Conservation (phyloP, 192 early-diverging fungal species). For the Backusella tarrabulga region DNA sequence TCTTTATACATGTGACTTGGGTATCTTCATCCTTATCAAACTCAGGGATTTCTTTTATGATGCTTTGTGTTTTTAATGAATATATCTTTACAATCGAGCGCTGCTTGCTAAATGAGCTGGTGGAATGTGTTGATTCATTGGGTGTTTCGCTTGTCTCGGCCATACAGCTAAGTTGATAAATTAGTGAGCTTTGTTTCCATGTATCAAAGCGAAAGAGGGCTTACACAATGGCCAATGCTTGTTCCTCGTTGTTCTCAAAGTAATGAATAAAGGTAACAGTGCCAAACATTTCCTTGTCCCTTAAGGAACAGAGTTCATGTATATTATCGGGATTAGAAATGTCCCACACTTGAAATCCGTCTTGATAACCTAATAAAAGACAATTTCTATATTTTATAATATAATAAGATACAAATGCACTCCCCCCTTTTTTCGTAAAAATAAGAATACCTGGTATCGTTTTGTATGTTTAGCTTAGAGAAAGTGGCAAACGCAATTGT, state of each 20-base stretch:
- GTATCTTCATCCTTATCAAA: conserved; percentile 37
- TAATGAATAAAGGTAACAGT: conserved; percentile 55
- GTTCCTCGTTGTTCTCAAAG: conserved; percentile 9
- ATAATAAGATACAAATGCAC: background rate
- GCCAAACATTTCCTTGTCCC: conserved; percentile 41
- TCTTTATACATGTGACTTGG: conserved; percentile 46
- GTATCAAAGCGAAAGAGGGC: background rate
- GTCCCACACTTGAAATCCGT: conserved; percentile 82
- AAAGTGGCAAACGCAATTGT: conserved; percentile 32
- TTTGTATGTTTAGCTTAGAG: background rate
- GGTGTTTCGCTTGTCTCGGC: background rate
- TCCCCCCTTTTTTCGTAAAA: background rate
- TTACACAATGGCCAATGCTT: conserved; percentile 35
- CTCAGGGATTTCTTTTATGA: conserved; percentile 48
- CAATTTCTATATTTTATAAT: conserved; percentile 28
- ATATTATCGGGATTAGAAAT: conserved; percentile 62
- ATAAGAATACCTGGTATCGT: background rate
- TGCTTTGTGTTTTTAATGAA: conserved; percentile 52
- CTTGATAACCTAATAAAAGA: conserved; percentile 63
- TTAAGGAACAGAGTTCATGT: conserved; percentile 62
- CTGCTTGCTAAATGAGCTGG: background rate
- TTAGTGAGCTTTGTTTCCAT: background rate
- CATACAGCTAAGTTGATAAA: background rate
- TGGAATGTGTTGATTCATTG: background rate
- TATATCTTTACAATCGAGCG: conserved; percentile 43